A percentile compares a stretch with the other conserved stretches of the same genome.
These are phyloP conservation scores for Microdochium bolleyi DNA, from an alignment of 2,329 filamentous ascomycete genomes.

Conservation along the genomic window DNA sequence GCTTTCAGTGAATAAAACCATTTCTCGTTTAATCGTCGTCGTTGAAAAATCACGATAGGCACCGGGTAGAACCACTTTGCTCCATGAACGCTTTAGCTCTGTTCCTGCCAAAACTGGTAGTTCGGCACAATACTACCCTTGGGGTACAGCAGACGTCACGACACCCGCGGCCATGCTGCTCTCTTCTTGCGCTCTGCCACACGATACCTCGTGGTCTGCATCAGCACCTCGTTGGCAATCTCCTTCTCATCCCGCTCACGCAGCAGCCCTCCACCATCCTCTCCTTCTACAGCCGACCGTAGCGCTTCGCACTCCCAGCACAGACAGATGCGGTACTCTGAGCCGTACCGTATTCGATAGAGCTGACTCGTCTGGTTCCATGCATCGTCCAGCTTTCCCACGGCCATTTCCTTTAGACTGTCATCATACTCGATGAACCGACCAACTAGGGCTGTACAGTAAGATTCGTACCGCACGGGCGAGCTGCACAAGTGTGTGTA, in stretches of 20 bases:
- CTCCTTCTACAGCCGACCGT: conserved; percentile 11
- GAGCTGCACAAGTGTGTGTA: conserved; percentile 30
- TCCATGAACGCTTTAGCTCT: no score
- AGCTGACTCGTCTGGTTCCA: conserved; percentile 13
- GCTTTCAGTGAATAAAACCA: no score
- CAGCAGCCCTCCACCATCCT: neutral
- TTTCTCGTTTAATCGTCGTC: no score
- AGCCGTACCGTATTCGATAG: conserved; percentile 21
- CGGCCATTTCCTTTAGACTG: neutral
- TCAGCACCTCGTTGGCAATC: neutral
- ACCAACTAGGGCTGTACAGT: conserved; percentile 3
- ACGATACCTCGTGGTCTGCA: neutral
- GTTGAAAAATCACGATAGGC: no score
- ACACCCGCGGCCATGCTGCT: neutral
- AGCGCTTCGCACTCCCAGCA: conserved; percentile 29
- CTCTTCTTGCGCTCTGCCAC: neutral
- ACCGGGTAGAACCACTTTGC: no score
- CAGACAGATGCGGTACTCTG: conserved; percentile 24
- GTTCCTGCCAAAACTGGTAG: no score
- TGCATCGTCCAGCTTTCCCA: neutral
- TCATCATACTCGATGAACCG: neutral
- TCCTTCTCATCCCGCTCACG: neutral
- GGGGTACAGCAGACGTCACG: no score
- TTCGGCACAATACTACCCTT: no score
- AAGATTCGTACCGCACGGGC: conserved; percentile 15